Evolutionary conservation across 75 land plant genomes (phyloP).

Genomic region (Larix kaempferi): DNA sequence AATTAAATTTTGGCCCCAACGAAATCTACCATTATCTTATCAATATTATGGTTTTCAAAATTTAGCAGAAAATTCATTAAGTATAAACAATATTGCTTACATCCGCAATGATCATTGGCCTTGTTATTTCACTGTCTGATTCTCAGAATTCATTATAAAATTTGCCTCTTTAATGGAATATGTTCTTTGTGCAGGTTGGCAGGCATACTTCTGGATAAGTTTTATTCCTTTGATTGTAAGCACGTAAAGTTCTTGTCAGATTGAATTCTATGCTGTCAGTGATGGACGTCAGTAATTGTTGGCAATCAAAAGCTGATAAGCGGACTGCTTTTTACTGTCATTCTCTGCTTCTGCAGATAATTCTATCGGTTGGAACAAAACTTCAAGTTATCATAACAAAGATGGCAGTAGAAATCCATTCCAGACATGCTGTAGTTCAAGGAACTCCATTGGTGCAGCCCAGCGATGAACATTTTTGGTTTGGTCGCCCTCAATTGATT

Average conservation of each 20-base stretch:
- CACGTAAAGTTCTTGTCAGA: background rate
- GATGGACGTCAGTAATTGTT: background rate
- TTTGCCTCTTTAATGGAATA: constrained; percentile 1
- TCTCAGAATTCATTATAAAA: background rate
- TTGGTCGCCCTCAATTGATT: constrained; percentile 51
- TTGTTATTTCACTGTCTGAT: background rate
- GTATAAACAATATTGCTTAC: background rate
- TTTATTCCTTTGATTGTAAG: constrained; percentile 75
- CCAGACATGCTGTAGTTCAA: constrained; percentile 45
- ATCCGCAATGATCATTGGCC: background rate
- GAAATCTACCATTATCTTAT: background rate
- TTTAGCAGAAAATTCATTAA: background rate
- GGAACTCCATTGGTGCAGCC: constrained; percentile 57
- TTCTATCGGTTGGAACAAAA: constrained; percentile 73
- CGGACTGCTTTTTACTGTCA: background rate
- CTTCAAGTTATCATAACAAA: constrained; percentile 67
- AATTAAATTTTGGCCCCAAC: background rate
- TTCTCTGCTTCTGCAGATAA: constrained; percentile 35
- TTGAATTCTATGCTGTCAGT: background rate
- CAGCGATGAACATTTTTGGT: constrained; percentile 78
- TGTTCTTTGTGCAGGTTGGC: constrained; percentile 57
- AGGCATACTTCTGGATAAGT: constrained; percentile 57
- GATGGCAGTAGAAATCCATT: constrained; percentile 55
- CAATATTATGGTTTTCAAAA: background rate
- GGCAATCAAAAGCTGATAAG: background rate